Conservation (phyloP, 768 basidiomycete species). For the Sporobolomyces pararoseus region DNA sequence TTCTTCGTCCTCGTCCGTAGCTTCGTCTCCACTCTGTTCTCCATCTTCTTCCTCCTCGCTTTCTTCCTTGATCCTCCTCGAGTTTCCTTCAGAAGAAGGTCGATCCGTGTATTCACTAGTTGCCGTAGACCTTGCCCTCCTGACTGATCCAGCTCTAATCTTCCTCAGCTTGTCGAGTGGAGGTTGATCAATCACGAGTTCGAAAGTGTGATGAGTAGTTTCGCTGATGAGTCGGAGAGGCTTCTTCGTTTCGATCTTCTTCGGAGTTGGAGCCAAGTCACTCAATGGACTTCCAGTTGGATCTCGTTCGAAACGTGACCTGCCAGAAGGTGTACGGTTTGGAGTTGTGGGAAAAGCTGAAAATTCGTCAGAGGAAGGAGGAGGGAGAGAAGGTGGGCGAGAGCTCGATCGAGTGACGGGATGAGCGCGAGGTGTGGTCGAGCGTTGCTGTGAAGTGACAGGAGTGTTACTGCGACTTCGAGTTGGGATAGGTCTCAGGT, state of each 20-base stretch:
- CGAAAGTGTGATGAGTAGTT: conserved; percentile 9
- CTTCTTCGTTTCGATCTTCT: background rate
- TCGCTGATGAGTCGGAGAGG: background rate
- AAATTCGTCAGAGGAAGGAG: too few relatives aligned
- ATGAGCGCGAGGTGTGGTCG: too few relatives aligned
- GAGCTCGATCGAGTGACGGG: background rate
- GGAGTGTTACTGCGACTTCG: background rate
- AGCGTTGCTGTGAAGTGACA: background rate
- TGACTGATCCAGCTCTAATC: background rate
- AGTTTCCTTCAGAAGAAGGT: background rate
- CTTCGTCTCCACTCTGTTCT: background rate
- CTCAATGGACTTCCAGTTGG: conserved; percentile 23
- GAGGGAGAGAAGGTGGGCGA: background rate
- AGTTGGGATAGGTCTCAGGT: background rate
- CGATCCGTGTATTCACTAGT: conserved; percentile 27
- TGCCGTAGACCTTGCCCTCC: background rate
- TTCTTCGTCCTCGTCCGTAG: background rate
- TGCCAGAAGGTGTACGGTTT: background rate
- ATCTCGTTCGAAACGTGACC: conserved; percentile 3
- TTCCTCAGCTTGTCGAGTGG: background rate
- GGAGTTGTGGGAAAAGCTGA: too few relatives aligned
- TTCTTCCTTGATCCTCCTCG: too few relatives aligned
- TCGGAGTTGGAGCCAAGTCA: conserved; percentile 16
- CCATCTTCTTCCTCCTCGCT: background rate
- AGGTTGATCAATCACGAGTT: conserved; percentile 15